Base-by-base conservation (phyloP, 305 asterid species). In the Solanum hybrid region DNA sequence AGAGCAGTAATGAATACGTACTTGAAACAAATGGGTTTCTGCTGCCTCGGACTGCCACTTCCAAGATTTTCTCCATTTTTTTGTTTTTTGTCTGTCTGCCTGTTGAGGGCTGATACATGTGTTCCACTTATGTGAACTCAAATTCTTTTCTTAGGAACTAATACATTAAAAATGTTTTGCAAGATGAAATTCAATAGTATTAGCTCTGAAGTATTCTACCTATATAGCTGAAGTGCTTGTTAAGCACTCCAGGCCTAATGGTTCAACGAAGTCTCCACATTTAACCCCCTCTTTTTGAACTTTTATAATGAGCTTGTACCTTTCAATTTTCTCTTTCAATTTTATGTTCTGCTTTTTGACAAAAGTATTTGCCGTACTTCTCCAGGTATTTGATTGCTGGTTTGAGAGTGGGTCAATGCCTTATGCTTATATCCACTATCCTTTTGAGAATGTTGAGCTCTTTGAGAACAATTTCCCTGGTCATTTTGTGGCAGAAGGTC, bases 371-470 rank as follows among this genome's bases (percentile, higher is more conserved):
- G 27, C 57, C 75, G 51, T 84, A 45, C 17, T 41, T 73, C 24
- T 89, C 32, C 89, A 93, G 94, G 94, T 97, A 39, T 97, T 97
- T 45, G 99, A 97, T 91, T 97, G 99, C 93, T 97, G 99, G 99
- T 97, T 97, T 90, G 99, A 97, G 95, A 97, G 99, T 92, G 99
- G 99, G 39, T 97, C 99, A 79, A 97, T 97, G 99, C 99, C 99
- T 85, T 96, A 96, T 91, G 99, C 99, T 15, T 96, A 97, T 89
- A 96, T 97, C 89, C 99, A 97, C 90, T 97, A 97, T 91, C 99
- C 99, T 22, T 97, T 97, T 91, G 99, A 97, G 92, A 97, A 97
- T 92, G 95, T 91, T 33, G 97, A 96, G 77, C 96, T 96, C 36
- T 97, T 97, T 89, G 97, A 97, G 91, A 96, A 95, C 85, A 97